phyloP scores from a whole-genome alignment of 306 rosid species.

The Sechiopsis laciniata region DNA sequence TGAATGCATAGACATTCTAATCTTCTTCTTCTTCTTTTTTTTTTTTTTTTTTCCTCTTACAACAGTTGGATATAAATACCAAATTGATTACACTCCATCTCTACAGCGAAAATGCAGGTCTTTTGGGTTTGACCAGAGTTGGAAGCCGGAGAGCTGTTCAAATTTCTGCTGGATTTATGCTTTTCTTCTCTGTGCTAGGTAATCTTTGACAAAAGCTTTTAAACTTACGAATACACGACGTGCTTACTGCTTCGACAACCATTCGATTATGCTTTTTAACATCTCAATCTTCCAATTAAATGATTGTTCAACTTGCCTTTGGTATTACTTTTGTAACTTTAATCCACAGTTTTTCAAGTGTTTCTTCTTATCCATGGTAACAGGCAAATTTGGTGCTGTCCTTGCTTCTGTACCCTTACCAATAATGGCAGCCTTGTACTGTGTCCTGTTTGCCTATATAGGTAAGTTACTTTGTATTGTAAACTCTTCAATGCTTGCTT shows the following conservation, averaged over 20 bases:
- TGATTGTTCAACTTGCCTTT: constrained; percentile 5
- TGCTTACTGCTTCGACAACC: background rate
- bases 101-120: constrained; percentile 85
- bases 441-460: constrained; percentile 74
- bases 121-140: constrained; percentile 70
- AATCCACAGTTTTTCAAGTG: background rate
- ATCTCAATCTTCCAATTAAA: background rate
- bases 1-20: background rate
- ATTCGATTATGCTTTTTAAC: background rate
- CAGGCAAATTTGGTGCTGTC: constrained; percentile 93
- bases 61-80: background rate
- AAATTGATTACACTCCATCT: constrained; percentile 22
- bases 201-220: background rate
- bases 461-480: constrained; percentile 38
- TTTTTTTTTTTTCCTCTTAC: no score
- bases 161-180: constrained; percentile 72
- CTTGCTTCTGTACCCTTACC: constrained; percentile 84
- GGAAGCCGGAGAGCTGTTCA: constrained; percentile 81
- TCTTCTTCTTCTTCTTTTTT: no score
- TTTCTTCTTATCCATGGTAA: constrained; percentile 16
- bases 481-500: background rate
- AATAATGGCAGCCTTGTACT: constrained; percentile 69
- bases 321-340: background rate
- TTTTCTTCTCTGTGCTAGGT: constrained; percentile 86
- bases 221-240: background rate